Base-by-base conservation (phyloP, 2,329 filamentous ascomycete genomes). In the Phaeosphaeriaceae sp. region DNA sequence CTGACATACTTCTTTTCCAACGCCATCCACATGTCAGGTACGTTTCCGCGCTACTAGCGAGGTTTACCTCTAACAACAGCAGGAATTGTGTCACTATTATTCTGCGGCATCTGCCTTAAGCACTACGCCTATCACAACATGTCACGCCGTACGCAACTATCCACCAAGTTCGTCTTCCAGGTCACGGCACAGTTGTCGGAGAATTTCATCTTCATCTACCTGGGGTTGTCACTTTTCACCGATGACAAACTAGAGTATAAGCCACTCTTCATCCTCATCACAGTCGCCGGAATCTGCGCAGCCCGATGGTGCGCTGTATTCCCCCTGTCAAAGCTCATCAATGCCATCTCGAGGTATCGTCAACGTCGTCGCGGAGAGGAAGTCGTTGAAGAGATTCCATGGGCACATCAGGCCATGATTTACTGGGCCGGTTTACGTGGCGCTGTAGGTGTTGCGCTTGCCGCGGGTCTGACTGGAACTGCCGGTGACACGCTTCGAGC, bases 41-140 rank as follows among this genome's bases (percentile, higher is more conserved):
- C 73, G 89, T 78, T 40, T 1, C 17, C 1, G 1, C 24, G 10
- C 11, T 62, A 62, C 44, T 19, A 19, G 1, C 2, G 7, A 31
- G n/a, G 31, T 4, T 1, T 24, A 9, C 2, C 13, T 40, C 71
- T 71, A 40, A 66, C 67, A 48, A 22, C n/a, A 50, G 19, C 54
- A 95, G 92, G 93, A 67, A 99, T 99, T 71, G 95, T 99, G 66
- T 96, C 95, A 33, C 83, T 99, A 57, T 84, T 99, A 1, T 99
- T 99, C 82, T 99, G 95, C 78, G 95, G 95, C 54, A 99, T 99
- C 68, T 98, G 95, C 11, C 83, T 99, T 63, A 99, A 99, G 79
- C 95, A 99, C 76, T 99, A 99, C 73, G 95, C 95, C 62, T 99
- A 99, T 81, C 97, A 98, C 84, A 99, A 99, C 82, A 99, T 99